Evolutionary conservation across 345 rosid species (phyloP), one percentile per base, ranked within the genome.

Genomic region (Cardiospermum halicacabum): DNA sequence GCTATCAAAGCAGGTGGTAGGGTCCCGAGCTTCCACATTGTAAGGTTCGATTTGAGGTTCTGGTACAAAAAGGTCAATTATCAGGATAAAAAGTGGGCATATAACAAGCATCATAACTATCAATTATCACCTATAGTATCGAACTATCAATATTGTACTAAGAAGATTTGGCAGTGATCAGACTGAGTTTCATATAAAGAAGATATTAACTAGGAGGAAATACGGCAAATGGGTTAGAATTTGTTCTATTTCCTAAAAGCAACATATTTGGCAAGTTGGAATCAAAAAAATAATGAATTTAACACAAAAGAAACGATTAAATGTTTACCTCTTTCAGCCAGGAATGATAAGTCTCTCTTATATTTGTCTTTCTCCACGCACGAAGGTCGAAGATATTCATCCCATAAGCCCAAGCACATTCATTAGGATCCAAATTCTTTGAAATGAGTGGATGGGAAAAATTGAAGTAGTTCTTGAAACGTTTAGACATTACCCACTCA

Each of bases 381-480:
- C 73, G 74, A 30, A 95, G 94, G 80, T 95, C 99, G 58, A 95
- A 89, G 68, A 95, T 73, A 71, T 95, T 95, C 99, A 95, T 95
- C 61, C 99, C 99, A 78, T 95, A 95, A 58, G 99, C 99, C 99
- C 99, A 95, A 11, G 99, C 99, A 72, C 99, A 95, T 81, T 91
- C 99, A 56, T 87, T 75, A 2, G 97, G 94, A 64, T 95, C 80
- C 82, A 95, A 79, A 80, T 86, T 78, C 74, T 92, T 81, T 27
- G 84, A 76, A 7, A 95, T 59, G 73, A 84, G 94, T 56, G 99
- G 97, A 81, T 95, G 98, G n/a, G 99, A 86, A 77, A 95, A 95
- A 75, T 95, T 95, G 84, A 95, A 95, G 87, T 95, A 95, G 84
- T 95, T 91, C 76, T 75, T 86, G 79, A 95, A 86, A 68, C 74